Evolutionary conservation across 2,329 filamentous ascomycete genomes (phyloP).

Genomic region (Diplocarpon rosae): DNA sequence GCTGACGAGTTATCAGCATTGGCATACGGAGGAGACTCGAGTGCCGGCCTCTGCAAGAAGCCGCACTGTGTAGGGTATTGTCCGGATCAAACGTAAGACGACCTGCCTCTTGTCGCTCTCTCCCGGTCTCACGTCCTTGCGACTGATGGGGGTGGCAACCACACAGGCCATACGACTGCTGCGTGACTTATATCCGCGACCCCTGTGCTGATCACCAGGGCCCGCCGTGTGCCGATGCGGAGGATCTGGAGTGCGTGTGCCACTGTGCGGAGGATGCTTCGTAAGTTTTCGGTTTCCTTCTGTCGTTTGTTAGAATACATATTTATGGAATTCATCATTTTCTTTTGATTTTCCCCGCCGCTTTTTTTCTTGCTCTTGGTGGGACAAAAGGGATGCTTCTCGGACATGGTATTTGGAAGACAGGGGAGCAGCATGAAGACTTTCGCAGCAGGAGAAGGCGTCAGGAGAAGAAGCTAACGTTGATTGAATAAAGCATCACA

Average conservation of each 20-base stretch:
- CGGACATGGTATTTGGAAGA: neutral
- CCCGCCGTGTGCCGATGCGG: neutral
- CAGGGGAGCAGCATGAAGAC: neutral
- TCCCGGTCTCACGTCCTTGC: neutral
- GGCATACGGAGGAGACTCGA: neutral
- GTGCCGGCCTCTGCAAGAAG: neutral
- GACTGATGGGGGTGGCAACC: neutral
- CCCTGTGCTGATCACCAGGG: conserved; percentile 3
- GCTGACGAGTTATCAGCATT: neutral
- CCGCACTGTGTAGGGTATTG: neutral
- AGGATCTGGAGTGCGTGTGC: conserved; percentile 1
- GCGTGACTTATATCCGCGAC: conserved; percentile 4
- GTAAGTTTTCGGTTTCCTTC: neutral
- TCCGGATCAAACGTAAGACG: neutral
- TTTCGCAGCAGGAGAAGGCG: too few relatives aligned
- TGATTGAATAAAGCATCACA: conserved; percentile 1
- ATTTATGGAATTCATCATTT: neutral
- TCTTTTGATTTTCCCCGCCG: neutral
- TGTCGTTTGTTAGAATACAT: neutral
- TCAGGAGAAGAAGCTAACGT: too few relatives aligned
- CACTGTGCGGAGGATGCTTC: neutral
- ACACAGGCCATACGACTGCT: conserved; percentile 6
- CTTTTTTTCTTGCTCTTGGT: neutral
- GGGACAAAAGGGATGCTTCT: neutral
- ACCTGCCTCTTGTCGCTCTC: neutral